Evolutionary conservation across 495 filamentous ascomycete genomes (phyloP), one percentile per base, ranked within the genome.

Genomic region (Neurospora sp.): DNA sequence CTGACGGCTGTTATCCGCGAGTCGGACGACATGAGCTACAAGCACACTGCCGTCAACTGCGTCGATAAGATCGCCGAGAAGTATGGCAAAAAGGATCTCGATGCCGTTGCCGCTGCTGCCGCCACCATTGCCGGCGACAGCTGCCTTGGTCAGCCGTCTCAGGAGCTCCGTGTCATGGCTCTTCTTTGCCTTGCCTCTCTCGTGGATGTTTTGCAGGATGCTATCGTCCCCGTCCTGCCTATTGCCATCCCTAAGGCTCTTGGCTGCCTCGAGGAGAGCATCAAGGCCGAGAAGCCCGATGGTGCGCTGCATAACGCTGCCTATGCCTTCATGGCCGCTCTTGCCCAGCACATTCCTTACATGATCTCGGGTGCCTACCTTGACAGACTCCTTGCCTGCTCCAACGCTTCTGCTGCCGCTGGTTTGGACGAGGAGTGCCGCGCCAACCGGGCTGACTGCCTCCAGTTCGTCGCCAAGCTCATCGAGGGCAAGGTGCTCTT

Each of bases 61-160:
- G 92, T 97, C 69, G 93, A 97, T 82, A 90, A 91, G 76, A 94
- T 98, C 71, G 88, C 92, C 10, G 93, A 96, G 82, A 92, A 92
- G 79, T 97, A 96, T 79, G 96, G 96, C 71, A 95, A 94, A 82
- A 93, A 92, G 77, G 92, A 95, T 76, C 84, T 89, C 1, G 89
- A 89, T 73, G 85, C 86, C 6, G 87, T 89, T 40, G 82, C 84
- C 9, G 90, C 90, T 70, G 90, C 93, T 35, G 92, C 93, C 12
- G 84, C 89, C 70, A 89, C 91, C 8, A 90, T 98, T 78, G 89
- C 92, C n/a, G 89, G 93, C 62, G 81, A 87, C 40, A 84, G 92
- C 73, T 94, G 92, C 74, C 86, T 98, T 37, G 91, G 90, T 48
- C 90, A 91, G 78, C 80, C 86, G 5, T 92, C 96, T 77, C 84